Conservation (phyloP, 2,329 filamentous ascomycete genomes). For the Colletotrichum euphorbiae region DNA sequence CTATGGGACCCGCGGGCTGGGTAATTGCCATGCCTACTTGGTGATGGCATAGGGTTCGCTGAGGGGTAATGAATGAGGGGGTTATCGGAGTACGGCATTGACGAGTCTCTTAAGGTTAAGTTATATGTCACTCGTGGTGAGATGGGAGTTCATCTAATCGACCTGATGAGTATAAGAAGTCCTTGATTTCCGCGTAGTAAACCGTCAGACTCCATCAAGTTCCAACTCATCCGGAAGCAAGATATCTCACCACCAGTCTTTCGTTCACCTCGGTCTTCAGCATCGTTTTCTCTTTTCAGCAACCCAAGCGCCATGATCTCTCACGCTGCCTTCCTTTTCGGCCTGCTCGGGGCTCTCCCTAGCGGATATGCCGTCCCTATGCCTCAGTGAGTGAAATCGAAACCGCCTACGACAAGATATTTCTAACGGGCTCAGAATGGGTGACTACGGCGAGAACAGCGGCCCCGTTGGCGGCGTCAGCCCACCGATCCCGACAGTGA, state of each 20-base stretch:
- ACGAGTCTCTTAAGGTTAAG: neutral
- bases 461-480: conserved; percentile 56
- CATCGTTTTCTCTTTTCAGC: neutral
- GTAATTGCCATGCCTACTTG: too few relatives aligned
- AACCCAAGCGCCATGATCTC: neutral
- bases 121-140: neutral
- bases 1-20: too few relatives aligned
- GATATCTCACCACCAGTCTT: neutral
- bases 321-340: conserved; percentile 15
- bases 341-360: conserved; percentile 25
- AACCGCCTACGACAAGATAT: too few relatives aligned
- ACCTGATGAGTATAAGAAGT: conserved; percentile 16
- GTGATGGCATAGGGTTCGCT: neutral
- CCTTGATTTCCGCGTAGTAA: neutral
- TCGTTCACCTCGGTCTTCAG: neutral
- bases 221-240: neutral
- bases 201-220: neutral
- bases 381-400: conserved; percentile 12
- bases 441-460: conserved; percentile 54
- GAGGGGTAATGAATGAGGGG: neutral
- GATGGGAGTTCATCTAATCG: neutral
- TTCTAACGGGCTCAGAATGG: conserved; percentile 47
- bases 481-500: conserved; percentile 53
- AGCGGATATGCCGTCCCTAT: conserved; percentile 12
- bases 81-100: neutral